These are phyloP conservation scores for Gypsophila paniculata DNA, from an alignment of 179 eudicot genomes.

Conservation along the genomic window DNA sequence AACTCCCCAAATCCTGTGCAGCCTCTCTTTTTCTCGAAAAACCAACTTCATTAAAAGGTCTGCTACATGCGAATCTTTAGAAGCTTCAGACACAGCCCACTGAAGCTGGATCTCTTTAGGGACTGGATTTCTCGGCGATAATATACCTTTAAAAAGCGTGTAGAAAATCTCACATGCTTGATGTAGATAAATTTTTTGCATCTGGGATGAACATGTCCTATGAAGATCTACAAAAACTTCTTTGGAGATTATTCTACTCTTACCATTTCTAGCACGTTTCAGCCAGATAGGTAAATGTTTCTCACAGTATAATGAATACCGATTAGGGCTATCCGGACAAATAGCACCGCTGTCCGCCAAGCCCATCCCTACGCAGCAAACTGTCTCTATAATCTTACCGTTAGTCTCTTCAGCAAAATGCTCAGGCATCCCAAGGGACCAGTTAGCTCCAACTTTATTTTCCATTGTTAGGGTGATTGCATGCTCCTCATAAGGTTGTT, in stretches of 20 bases:
- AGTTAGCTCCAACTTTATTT: slow-evolving; percentile 29
- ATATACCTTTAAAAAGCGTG: slow-evolving; percentile 69
- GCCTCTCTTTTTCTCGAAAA: slow-evolving; percentile 64
- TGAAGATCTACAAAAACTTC: slow-evolving; percentile 81
- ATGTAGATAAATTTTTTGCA: slow-evolving; percentile 67
- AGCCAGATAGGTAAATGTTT: slow-evolving; percentile 96
- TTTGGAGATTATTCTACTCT: slow-evolving; percentile 86
- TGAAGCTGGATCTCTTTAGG: slow-evolving; percentile 87
- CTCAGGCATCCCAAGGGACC: slow-evolving; percentile 27
- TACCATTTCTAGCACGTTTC: slow-evolving; percentile 97
- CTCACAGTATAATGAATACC: slow-evolving; percentile 75
- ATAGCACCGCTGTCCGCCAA: slow-evolving; percentile 35
- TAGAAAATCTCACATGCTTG: slow-evolving; percentile 92
- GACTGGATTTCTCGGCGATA: slow-evolving; percentile 74
- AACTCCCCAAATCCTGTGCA: slow-evolving; percentile 73
- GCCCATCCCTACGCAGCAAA: slow-evolving; percentile 61
- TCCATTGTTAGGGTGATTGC: slow-evolving; percentile 34
- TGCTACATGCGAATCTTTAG: slow-evolving; percentile 60
- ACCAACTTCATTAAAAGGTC: slow-evolving; percentile 64
- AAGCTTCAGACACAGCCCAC: slow-evolving; percentile 90
- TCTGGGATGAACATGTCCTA: slow-evolving; percentile 54
- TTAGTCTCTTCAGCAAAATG: slow-evolving; percentile 24
- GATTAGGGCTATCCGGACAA: slow-evolving; percentile 65
- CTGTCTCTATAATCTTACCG: slow-evolving; percentile 30
- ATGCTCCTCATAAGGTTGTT: slow-evolving; percentile 40